Conservation (phyloP, 176 grass and related monocot genomes). For the Zizania latifolia region DNA sequence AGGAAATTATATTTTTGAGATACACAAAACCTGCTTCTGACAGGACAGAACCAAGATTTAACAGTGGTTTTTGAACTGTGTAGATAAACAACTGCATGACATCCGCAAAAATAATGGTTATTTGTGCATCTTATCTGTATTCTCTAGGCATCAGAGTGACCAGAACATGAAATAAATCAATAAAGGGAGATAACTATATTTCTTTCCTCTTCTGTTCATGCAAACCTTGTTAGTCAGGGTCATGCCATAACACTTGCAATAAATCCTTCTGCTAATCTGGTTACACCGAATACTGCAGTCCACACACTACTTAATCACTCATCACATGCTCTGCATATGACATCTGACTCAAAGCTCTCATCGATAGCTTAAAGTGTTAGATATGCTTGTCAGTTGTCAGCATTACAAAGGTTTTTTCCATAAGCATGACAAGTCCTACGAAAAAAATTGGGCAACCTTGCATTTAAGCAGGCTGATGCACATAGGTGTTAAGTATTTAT, state of each 20-base stretch:
- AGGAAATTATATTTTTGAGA: background rate
- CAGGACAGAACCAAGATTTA: background rate
- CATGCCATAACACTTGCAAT: background rate
- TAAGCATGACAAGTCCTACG: background rate
- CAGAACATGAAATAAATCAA: background rate
- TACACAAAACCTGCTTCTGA: background rate
- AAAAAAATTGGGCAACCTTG: background rate
- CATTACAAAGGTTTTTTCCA: background rate
- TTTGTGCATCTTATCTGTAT: background rate
- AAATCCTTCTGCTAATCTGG: background rate
- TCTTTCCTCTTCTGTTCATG: background rate
- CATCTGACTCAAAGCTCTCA: background rate
- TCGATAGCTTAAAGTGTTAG: slow-evolving; percentile 1
- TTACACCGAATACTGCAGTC: background rate
- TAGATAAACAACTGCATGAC: background rate
- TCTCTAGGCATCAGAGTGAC: background rate
- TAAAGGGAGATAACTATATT: background rate
- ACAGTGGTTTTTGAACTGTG: background rate
- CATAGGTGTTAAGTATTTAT: background rate
- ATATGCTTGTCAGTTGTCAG: slow-evolving; percentile 21
- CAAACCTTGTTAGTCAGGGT: background rate
- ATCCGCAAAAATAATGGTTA: background rate
- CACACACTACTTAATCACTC: background rate
- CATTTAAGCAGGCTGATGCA: background rate
- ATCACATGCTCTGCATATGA: background rate